These are phyloP conservation scores for Citrullus colocynthis DNA, from an alignment of 306 rosid species.

Conservation along the genomic window DNA sequence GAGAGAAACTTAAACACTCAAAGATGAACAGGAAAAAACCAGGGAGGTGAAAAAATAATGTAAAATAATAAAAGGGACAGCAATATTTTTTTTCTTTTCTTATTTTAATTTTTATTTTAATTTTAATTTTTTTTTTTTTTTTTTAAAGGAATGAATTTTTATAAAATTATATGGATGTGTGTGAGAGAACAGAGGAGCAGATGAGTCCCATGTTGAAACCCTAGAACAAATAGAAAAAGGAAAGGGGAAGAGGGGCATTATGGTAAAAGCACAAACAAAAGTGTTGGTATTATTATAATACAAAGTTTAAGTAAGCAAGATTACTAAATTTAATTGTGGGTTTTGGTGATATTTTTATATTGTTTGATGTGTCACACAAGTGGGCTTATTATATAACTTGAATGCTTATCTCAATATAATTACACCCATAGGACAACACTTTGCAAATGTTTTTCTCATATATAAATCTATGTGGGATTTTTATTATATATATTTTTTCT, in stretches of 20 bases:
- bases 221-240: not conserved
- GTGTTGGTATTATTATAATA: not conserved
- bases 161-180: not conserved
- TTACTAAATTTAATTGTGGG: not conserved
- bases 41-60: conserved; percentile 6
- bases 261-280: not conserved
- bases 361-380: not conserved
- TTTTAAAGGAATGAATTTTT: not conserved
- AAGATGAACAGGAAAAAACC: conserved; percentile 12
- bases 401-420: conserved; percentile 3
- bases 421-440: not conserved
- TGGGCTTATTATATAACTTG: not conserved
- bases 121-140: not conserved
- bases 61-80: conserved; percentile 10
- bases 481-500: not conserved
- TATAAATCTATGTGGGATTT: not conserved
- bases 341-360: not conserved
- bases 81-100: not conserved
- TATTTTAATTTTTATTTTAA: too few relatives aligned
- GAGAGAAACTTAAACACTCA: conserved; percentile 9
- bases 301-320: not conserved
- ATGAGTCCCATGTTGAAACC: conserved; percentile 2
- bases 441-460: not conserved
- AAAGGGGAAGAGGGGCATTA: not conserved
- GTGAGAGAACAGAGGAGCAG: conserved; percentile 1